Evolutionary conservation across 1,284 basidiomycete species (phyloP), one percentile per base, ranked within the genome.

Genomic region (Chalciporus sp.): DNA sequence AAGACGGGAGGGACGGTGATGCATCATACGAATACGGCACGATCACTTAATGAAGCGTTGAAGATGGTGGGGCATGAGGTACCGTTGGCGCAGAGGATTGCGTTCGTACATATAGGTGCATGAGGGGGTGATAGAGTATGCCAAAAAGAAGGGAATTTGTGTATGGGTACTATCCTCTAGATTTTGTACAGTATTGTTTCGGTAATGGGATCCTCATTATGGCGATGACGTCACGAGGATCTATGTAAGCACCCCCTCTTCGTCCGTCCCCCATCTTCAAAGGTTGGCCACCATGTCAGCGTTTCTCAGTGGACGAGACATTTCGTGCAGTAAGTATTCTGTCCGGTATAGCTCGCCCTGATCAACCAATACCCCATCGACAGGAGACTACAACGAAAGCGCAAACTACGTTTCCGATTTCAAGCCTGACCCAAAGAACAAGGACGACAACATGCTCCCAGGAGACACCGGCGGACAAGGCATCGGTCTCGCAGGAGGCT

Each of bases 81-180:
- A 7, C 51, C 66, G 5, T 42, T 67, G 46, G 55, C 51, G 39
- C 61, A 68, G 43, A 58, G 41, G 35, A 69, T 65, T 9, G 56
- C 60, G 12, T 70, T 70, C 49, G 54, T 68, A 28, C 69, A 71
- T 14, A 46, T 70, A 20, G 67, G 67, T 11, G 51, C 56, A 33
- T 69, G 56, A 61, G 43, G 33, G 10, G 28, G 28, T 6, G 28
- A 29, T 29, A 10, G 7, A 23, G 3, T 23, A 3, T 2, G 23
- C 6, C 23, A 23, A 6, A 23, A 23, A 23, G 23, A 23, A 23
- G 23, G 23, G 23, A 23, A 23, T 3, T 3, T 23, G 6, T 23
- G 23, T 23, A 6, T 23, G 23, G 2, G 6, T 6, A 23, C 23
- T 23, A 23, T 23, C n/a, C n/a, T n/a, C n/a, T n/a, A n/a, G n/a